Evolutionary conservation across 495 filamentous ascomycete species (phyloP), one percentile per base, ranked within the genome.

Genomic region (Melanomma pulvis-pyrius): DNA sequence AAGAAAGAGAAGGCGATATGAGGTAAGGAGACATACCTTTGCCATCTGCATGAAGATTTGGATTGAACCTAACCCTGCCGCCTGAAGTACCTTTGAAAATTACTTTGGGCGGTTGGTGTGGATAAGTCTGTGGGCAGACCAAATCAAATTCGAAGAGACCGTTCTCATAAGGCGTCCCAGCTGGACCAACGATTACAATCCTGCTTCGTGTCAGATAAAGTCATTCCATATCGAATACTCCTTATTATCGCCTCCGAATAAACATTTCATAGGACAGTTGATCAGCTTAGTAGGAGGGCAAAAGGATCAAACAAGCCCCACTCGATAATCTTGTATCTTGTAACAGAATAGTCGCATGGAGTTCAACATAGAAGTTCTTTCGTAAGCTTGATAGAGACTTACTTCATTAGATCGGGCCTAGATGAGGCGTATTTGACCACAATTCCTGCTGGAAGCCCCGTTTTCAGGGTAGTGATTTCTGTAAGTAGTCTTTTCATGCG

Each of bases 71-170:
- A 0, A 73, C 74, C 1, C 2, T 68, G 0, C 83, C 82, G 8
- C 74, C 69, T 12, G 80, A 82, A 0, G 85, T 82, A 6, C 82
- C 82, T 32, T 74, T 77, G 70, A 87, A 86, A 11, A 64, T 54
- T 71, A 86, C 77, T 53, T 75, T 65, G 0, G 86, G 86, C 15
- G 86, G 81, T 0, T 48, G 61, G 1, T 65, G 62, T 0, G 86
- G 86, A 50, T 84, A 89, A 17, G 81, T 62, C 0, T 48, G 8
- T 13, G 63, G 67, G 55, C 81, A 82, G 52, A 78, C 79, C 54
- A 88, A 60, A 67, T 88, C 84, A 59, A 88, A 87, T 57, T 86
- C 86, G 71, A 87, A 88, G 13, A 87, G 65, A 0, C 85, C 86
- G 44, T 82, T 74, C 66, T 86, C 82, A 78, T 89, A 88, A 15